Evolutionary conservation across 768 basidiomycete species (phyloP).

Genomic region (Suillus ampliporus): DNA sequence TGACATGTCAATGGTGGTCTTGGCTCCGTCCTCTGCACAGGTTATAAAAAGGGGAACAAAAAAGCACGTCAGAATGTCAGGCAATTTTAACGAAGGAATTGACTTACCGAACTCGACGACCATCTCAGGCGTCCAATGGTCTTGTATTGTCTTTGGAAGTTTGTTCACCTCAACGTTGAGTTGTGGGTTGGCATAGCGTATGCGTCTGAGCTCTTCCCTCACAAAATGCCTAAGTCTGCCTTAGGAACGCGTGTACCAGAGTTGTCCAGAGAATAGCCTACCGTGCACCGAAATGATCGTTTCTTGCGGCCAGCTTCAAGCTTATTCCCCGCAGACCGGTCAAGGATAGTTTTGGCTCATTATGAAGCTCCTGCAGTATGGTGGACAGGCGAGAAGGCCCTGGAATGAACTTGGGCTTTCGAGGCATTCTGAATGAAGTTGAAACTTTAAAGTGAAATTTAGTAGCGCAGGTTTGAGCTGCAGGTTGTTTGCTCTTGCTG

Average conservation of each 20-base stretch:
- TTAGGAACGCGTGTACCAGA: constrained; percentile 28
- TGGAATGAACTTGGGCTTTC: constrained; percentile 36
- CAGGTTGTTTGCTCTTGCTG: constrained; percentile 28
- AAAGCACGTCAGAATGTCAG: background rate
- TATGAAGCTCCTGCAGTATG: constrained; percentile 56
- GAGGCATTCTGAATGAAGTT: constrained; percentile 5
- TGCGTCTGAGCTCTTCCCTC: constrained; percentile 77
- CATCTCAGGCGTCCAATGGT: constrained; percentile 66
- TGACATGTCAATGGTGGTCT: constrained; percentile 57
- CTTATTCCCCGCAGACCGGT: constrained; percentile 54
- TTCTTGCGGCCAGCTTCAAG: constrained; percentile 61
- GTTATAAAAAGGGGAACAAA: background rate
- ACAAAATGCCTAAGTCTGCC: constrained; percentile 61
- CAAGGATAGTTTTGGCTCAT: constrained; percentile 56
- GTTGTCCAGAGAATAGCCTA: constrained; percentile 34
- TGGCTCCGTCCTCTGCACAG: constrained; percentile 53
- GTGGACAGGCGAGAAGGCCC: constrained; percentile 61
- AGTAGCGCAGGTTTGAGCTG: background rate
- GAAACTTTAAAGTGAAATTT: constrained; percentile 11
- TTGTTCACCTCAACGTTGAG: constrained; percentile 65
- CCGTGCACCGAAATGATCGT: constrained; percentile 81
- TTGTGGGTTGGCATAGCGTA: constrained; percentile 77
- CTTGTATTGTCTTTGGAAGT: constrained; percentile 55
- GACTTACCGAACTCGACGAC: constrained; percentile 67
- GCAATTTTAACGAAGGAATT: background rate